phyloP scores from a whole-genome alignment of 331 rosid genomes.

The Malus hybrid region DNA sequence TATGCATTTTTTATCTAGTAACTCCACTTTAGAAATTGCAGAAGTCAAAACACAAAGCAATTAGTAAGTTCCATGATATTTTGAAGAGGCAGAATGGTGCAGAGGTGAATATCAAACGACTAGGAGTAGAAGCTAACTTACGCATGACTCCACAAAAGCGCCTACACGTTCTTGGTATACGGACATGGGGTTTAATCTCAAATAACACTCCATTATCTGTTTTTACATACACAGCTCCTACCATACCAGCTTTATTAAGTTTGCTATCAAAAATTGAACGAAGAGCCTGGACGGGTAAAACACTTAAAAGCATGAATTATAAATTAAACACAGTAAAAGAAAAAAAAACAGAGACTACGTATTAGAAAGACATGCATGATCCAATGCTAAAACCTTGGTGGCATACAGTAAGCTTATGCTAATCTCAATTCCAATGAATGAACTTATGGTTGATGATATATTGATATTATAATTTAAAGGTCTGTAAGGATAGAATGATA shows the following conservation, averaged over 20 bases:
- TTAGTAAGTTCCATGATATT: neutral
- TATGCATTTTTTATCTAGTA: neutral
- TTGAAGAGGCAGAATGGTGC: neutral
- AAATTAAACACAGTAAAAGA: neutral
- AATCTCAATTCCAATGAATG: neutral
- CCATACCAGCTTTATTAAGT: slow-evolving; percentile 10
- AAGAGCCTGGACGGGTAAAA: neutral
- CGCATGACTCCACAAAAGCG: slow-evolving; percentile 14
- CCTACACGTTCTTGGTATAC: slow-evolving; percentile 3
- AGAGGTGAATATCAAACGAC: neutral
- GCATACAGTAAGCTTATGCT: neutral
- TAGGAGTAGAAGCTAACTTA: neutral
- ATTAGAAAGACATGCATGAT: neutral
- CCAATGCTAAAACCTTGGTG: neutral
- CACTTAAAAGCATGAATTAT: neutral
- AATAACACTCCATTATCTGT: slow-evolving; percentile 6
- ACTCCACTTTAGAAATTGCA: slow-evolving; percentile 1
- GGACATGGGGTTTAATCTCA: slow-evolving; percentile 13
- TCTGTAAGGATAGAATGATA: neutral
- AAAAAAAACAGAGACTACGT: neutral
- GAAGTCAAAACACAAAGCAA: neutral
- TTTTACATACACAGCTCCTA: slow-evolving; percentile 15
- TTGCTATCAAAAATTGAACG: neutral
- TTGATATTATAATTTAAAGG: neutral
- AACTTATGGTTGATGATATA: neutral